A percentile compares a stretch with the other conserved stretches of the same genome.
These are phyloP conservation scores for Aspergillus funiculosus DNA, from an alignment of 495 filamentous ascomycete species.

Conservation along the genomic window DNA sequence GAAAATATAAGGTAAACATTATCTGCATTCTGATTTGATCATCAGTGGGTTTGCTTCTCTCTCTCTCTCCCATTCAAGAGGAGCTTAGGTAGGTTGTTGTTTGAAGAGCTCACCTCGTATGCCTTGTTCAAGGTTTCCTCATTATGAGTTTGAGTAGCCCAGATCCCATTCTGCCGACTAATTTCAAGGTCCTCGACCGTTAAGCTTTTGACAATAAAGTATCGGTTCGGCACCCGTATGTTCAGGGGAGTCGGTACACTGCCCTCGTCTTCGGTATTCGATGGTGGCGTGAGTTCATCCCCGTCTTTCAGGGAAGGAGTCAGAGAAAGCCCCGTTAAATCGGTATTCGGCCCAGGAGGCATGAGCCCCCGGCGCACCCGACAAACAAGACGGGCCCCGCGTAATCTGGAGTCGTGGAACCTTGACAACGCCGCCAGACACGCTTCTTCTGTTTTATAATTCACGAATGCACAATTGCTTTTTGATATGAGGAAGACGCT, in stretches of 20 bases:
- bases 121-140: constrained; percentile 78
- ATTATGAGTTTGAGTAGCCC: constrained; percentile 95
- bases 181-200: constrained; percentile 90
- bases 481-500: constrained; percentile 94
- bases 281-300: neutral
- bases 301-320: constrained; percentile 2
- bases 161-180: constrained; percentile 81
- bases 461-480: constrained; percentile 97
- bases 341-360: constrained; percentile 26
- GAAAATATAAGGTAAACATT: constrained; percentile 96
- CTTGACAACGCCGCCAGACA: constrained; percentile 73
- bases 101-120: constrained; percentile 58
- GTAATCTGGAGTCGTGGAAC: constrained; percentile 88
- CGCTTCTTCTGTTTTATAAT: constrained; percentile 76
- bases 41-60: constrained; percentile 1
- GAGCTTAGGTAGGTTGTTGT: neutral
- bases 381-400: constrained; percentile 87
- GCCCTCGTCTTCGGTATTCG: constrained; percentile 2
- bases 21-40: constrained; percentile 55
- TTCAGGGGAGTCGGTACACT: constrained; percentile 6
- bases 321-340: constrained; percentile 10
- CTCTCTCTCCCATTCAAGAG: neutral
- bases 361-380: constrained; percentile 61
- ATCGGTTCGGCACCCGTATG: constrained; percentile 54
- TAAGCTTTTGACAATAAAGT: constrained; percentile 90